Evolutionary conservation across 352 stramenopile species (phyloP), one percentile per base, ranked within the genome.

Genomic region (Saprolegnia parasitica): DNA sequence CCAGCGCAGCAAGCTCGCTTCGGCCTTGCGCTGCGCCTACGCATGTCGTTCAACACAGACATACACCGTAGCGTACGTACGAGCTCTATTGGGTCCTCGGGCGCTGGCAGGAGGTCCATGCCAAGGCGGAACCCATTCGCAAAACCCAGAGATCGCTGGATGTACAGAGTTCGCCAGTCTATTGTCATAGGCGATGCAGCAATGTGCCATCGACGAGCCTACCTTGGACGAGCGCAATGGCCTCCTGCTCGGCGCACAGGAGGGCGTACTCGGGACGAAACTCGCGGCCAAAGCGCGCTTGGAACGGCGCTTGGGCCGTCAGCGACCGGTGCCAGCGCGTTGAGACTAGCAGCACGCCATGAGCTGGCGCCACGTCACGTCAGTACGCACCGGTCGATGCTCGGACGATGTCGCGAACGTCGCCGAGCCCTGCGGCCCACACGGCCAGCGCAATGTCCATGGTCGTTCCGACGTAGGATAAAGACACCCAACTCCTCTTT

Each of bases 401-500:
- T 24, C 35, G 52, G 35, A 60, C 52, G 26, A 70, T 18, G 29
- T 61, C 63, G 16, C 61, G 13, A 13, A 61, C 29, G 23, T 52
- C 52, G 21, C 46, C 63, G 29, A 47, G 61, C 11, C n/a, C 29
- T 21, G 18, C 50, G 21, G 50, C 35, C 29, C 20, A 70, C 29
- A 46, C 63, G 10, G 46, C 54, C n/a, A 70, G 16, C n/a, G 63
- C 63, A 26, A 62, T 39, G n/a, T 70, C 63, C 63, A 70, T 70
- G 32, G 42, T 49, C 13, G 3, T 15, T 49, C 18, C 11, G 42
- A n/a, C 13, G 18, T n/a, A 10, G 42, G 42, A 49, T 49, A 49
- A 49, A 49, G 18, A 49, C 42, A 49, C 42, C 13, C 42, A 49
- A 49, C 42, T 49, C 2, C 29, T 5, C 2, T 5, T 2, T 35